These are phyloP conservation scores for Teunomyces gatunensis DNA, from an alignment of 805 yeast genomes.

Conservation along the genomic window DNA sequence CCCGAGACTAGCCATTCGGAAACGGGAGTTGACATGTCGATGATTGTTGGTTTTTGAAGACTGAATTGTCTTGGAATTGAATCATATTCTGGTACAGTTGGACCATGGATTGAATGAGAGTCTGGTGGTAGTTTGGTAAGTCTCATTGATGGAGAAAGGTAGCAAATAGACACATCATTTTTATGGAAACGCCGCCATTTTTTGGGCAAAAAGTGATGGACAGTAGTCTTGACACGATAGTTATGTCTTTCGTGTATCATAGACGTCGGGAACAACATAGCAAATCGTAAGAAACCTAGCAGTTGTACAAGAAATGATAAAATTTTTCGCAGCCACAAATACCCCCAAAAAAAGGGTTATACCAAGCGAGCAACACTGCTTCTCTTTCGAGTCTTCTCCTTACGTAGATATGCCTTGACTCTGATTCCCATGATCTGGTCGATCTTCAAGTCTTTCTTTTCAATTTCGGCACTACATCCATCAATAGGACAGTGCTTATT, in stretches of 20 bases:
- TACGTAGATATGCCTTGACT: slow-evolving; percentile 36
- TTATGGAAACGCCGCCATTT: not conserved
- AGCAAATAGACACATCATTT: not conserved
- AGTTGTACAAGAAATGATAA: no score
- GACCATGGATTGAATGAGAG: not conserved
- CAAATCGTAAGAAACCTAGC: no score
- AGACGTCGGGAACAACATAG: no score
- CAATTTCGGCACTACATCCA: slow-evolving; percentile 46
- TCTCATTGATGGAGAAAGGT: not conserved
- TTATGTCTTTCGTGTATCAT: no score
- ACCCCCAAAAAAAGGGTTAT: not conserved
- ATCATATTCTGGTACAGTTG: no score
- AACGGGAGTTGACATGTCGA: not conserved
- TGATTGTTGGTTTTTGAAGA: not conserved
- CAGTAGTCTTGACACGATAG: no score
- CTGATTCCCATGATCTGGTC: slow-evolving; percentile 59
- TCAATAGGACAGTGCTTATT: slow-evolving; percentile 53
- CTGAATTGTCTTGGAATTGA: no score
- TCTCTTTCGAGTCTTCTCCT: slow-evolving; percentile 11
- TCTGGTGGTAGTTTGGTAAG: not conserved
- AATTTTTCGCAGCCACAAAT: not conserved
- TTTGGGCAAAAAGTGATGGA: not conserved
- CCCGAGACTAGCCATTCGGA: slow-evolving; percentile 1
- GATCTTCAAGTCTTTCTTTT: slow-evolving; percentile 31
- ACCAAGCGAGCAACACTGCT: slow-evolving; percentile 9